Base-by-base conservation (phyloP, 2,329 filamentous ascomycete genomes). In the Zalaria obscura region DNA sequence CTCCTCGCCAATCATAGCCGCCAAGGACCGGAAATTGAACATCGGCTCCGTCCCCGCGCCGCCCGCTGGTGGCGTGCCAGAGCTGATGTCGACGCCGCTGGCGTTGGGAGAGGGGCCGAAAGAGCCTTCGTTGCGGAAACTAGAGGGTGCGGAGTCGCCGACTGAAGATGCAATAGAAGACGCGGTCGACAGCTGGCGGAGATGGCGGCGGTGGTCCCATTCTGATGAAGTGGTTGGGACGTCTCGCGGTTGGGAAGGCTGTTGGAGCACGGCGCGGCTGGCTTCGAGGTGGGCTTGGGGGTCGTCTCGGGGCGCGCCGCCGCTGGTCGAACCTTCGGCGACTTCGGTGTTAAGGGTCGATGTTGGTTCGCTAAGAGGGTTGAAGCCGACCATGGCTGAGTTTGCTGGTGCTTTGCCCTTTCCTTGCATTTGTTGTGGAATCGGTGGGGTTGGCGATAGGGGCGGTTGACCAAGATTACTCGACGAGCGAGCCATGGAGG, bases 1-100 rank as follows among this genome's bases (percentile, higher is more conserved):
- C 39, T 78, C 72, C 33, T 73, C 76, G 0, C 80, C 83, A 27
- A 95, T 83, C 58, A 93, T 84, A 47, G 85, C 83, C 2, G 85
- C 83, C 25, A 96, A 65, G 50, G 86, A 94, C 42, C 78, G 73
- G 56, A 95, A 95, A 59, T 94, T 95, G 62, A 93, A 91, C 74
- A 94, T 77, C 3, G 86, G 76, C 55, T 95, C 88, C 0, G 71
- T 65, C 36, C 70, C 69, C 41, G 66, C 71, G 4, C 62, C 63
- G 48, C 63, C 63, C 9, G 70, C 67, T 4, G 69, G 65, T 25
- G 73, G 71, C 5, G 66, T 60, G 34, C 54, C 56, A 6, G 42
- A 42, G 25, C 36, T 38, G 11, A 36, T 28, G 35, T 43, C 31
- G 25, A 29, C 32, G n/a, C 33, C 72, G 46, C 74, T 78, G 1